These are phyloP conservation scores for Lathyrus sativus DNA, from an alignment of 306 rosid species.

Conservation along the genomic window DNA sequence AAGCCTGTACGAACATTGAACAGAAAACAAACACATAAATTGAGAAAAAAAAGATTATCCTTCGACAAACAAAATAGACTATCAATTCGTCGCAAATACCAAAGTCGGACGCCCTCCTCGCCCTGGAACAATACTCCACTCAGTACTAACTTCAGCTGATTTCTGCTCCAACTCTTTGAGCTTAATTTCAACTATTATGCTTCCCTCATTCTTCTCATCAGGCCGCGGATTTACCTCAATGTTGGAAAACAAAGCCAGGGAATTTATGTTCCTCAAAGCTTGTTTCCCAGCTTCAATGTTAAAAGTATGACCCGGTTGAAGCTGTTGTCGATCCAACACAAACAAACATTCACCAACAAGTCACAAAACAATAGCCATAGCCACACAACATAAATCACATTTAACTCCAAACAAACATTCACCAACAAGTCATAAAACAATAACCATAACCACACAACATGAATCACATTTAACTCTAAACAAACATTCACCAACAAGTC, in stretches of 20 bases:
- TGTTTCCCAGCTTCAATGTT: conserved; percentile 99
- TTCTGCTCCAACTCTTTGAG: conserved; percentile 95
- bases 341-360: conserved; percentile 25
- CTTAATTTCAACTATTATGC: conserved; percentile 92
- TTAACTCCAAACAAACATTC: neutral
- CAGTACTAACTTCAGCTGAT: conserved; percentile 94
- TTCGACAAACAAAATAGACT: neutral
- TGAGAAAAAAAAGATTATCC: neutral
- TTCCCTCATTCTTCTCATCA: conserved; percentile 96
- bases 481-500: conserved; percentile 39
- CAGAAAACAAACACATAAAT: conserved; percentile 31
- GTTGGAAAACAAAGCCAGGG: conserved; percentile 90
- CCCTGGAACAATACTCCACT: conserved; percentile 99
- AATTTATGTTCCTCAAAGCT: conserved; percentile 91
- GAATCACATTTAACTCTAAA: neutral
- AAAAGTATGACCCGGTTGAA: conserved; percentile 74
- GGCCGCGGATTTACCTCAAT: conserved; percentile 98
- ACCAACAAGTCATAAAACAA: neutral
- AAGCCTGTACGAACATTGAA: conserved; percentile 64
- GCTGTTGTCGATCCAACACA: conserved; percentile 49
- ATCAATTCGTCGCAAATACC: conserved; percentile 47
- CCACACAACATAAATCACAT: too few species aligned
- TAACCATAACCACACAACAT: neutral
- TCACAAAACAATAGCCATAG: too few species aligned
- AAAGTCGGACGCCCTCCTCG: conserved; percentile 93